Conservation (phyloP, 257 asterid genomes). For the Ligustrum vulgare region DNA sequence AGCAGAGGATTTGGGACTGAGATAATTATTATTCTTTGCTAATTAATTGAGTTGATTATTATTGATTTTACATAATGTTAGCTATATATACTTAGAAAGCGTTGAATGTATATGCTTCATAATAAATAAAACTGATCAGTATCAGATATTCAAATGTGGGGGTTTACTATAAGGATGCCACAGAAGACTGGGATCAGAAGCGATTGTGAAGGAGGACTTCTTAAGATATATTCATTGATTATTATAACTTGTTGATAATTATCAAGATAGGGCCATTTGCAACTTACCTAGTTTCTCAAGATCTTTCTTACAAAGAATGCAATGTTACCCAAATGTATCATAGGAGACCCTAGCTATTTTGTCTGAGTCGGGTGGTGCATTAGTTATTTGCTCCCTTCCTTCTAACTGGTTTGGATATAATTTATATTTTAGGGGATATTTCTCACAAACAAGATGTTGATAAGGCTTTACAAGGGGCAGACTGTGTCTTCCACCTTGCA, state of each 20-base stretch:
- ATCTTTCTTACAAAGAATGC: constrained; percentile 9
- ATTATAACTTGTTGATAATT: not conserved
- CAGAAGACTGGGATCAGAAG: not conserved
- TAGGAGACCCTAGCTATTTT: not conserved
- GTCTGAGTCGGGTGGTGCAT: not conserved
- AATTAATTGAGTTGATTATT: not conserved
- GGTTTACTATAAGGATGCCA: not conserved
- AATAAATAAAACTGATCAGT: not conserved
- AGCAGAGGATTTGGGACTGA: not conserved
- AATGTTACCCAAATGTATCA: not conserved
- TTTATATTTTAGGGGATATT: constrained; percentile 60
- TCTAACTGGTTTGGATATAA: not conserved
- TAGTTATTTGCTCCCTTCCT: not conserved
- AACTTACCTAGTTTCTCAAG: not conserved
- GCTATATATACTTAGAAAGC: not conserved
- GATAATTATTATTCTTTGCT: not conserved
- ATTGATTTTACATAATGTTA: not conserved
- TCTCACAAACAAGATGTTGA: constrained; percentile 60
- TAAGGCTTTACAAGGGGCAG: constrained; percentile 68
- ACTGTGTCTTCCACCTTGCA: constrained; percentile 95
- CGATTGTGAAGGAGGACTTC: not conserved
- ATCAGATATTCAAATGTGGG: not conserved
- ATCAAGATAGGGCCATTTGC: constrained; percentile 1
- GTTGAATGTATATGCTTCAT: not conserved
- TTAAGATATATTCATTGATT: not conserved